Base-by-base conservation (phyloP, 495 filamentous ascomycete species). In the Penicillium bialowiezense region DNA sequence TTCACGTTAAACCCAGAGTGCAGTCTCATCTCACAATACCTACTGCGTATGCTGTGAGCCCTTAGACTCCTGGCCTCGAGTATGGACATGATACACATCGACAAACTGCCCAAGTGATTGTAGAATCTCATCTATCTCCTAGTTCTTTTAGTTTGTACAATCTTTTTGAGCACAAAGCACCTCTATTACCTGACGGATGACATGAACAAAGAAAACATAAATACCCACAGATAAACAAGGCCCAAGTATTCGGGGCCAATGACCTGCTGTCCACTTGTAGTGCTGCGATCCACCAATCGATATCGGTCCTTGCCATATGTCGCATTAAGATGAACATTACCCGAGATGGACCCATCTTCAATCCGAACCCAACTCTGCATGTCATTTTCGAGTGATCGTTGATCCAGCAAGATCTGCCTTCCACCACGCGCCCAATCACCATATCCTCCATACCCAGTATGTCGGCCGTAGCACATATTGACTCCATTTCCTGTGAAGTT, bases 391-490 rank as follows among this genome's bases (percentile, higher is more conserved):
- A 55, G 40, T 24, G 29, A 53, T 0, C 31, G 42, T 3, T 50
- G 33, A 20, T 41, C 48, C 8, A 55, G 39, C 7, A 50, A 48
- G 9, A 60, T 44, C 38, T 60, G 57, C n/a, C 57, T 64, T 7
- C 73, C 69, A 0, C 84, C 85, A 1, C 84, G 70, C 10, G 77
- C 78, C 83, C 81, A 86, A 37, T 65, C 75, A 0, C 83, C 82
- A 49, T 89, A 88, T 1, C 84, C 86, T 1, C 85, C 85, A 51
- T 86, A 88, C 10, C 85, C 85, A 3, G 76, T 73, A 48, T 84
- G 84, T 52, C 81, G 76, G 3, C 82, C 77, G 52, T 87, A 88
- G 55, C 86, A 88, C 14, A 88, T 49, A 47, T 73, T 57, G 13
- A 76, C 24, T 0, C 67, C 68, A 29, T 72, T 68, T 7, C 70